Evolutionary conservation across 768 basidiomycete species (phyloP), one percentile per base, ranked within the genome.

Genomic region (Gelatoporia subvermispora): DNA sequence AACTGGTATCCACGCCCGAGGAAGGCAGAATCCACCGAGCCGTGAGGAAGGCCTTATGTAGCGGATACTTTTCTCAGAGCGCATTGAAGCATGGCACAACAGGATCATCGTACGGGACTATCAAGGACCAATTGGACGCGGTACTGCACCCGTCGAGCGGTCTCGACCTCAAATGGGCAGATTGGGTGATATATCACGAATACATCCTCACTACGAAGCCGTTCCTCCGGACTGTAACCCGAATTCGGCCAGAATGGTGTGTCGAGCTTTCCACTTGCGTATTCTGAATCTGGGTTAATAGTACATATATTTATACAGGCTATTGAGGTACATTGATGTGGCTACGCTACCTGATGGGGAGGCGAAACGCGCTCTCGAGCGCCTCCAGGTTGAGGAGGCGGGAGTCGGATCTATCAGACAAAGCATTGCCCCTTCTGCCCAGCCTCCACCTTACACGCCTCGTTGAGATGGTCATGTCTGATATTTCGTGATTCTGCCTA

Each of bases 51-150:
- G 86, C 87, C 0, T 73, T 98, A 17, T 86, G 89, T 3, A 87
- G 85, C 57, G 96, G 94, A 1, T 99, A 89, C 76, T 99, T 97
- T 70, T 97, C 96, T 94, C 95, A 97, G 63, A 82, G 92, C 11
- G 96, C 94, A 5, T 92, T 96, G 66, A 89, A 90, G 65, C 93
- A 94, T 62, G 90, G 91, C 3, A 89, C 91, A 63, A 93, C 90
- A 56, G 51, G 51, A 39, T n/a, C n/a, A n/a, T 35, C n/a, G 47
- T 98, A 99, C 62, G 53, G 85, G 53, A 99, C 94, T 0, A 84
- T 96, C 49, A 98, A 97, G 70, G 95, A 99, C 65, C 88, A 94
- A 56, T 53, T 61, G 51, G 53, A 84, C 34, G 89, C 91, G 4
- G 73, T 70, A 1, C 68, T 93, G 16, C 93, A 97, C 63, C 88